Percentiles rank a stretch among this genome's conserved stretches.
phyloP scores from a whole-genome alignment of 2,329 filamentous ascomycete species.

The Penicillium psychrosexuale region DNA sequence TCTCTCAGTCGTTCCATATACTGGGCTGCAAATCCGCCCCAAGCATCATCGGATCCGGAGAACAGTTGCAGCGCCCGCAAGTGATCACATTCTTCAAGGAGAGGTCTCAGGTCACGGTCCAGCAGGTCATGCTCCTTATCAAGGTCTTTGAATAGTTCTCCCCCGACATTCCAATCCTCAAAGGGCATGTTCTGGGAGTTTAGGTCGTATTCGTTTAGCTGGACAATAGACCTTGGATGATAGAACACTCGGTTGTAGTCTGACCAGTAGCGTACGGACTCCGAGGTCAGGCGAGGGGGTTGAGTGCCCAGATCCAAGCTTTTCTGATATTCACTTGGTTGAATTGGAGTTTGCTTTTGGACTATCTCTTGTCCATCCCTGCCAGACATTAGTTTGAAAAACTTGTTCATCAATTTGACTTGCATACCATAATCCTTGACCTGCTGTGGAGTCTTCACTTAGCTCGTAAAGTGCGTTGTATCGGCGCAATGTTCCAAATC shows the following conservation, averaged over 20 bases:
- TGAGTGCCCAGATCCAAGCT: constrained; percentile 69
- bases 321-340: constrained; percentile 71
- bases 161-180: constrained; percentile 69
- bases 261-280: constrained; percentile 89
- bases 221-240: constrained; percentile 81
- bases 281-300: constrained; percentile 62
- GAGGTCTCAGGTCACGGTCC: constrained; percentile 84
- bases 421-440: constrained; percentile 47
- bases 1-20: constrained; percentile 79
- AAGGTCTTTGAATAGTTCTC: constrained; percentile 69
- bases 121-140: constrained; percentile 81
- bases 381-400: background rate
- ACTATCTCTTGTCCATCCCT: constrained; percentile 67
- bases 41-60: constrained; percentile 69
- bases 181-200: constrained; percentile 78
- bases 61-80: constrained; percentile 84
- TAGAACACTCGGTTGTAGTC: constrained; percentile 93
- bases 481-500: constrained; percentile 82
- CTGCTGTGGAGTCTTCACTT: constrained; percentile 35
- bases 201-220: constrained; percentile 82
- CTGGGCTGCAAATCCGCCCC: constrained; percentile 71
- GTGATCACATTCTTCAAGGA: constrained; percentile 89
- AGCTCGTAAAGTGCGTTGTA: constrained; percentile 83
- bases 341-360: constrained; percentile 66
- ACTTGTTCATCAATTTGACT: background rate